phyloP scores from a whole-genome alignment of 2,329 filamentous ascomycete species.

The Xylaria sp. region DNA sequence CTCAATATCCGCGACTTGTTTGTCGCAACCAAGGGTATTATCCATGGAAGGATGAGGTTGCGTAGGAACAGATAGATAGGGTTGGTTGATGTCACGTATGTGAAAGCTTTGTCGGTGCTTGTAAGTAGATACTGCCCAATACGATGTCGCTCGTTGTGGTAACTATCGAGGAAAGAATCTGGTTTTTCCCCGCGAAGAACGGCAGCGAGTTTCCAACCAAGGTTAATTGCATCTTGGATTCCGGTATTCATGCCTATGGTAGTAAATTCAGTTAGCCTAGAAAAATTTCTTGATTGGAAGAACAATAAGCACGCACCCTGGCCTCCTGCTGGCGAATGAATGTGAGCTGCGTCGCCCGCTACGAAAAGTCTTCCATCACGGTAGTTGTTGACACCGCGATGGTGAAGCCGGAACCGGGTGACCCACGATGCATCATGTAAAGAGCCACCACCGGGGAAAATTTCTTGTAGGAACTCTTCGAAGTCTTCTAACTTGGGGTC shows the following conservation, averaged over 20 bases:
- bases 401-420: constrained; percentile 58
- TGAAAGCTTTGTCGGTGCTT: constrained; percentile 54
- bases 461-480: constrained; percentile 39
- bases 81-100: constrained; percentile 49
- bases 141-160: constrained; percentile 58
- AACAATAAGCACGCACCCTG: too few relatives aligned
- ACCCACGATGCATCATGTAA: constrained; percentile 53
- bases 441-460: constrained; percentile 46
- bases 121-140: constrained; percentile 56
- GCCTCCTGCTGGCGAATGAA: too few relatives aligned
- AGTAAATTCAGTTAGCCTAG: too few relatives aligned
- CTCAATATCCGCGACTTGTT: constrained; percentile 37
- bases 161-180: constrained; percentile 57
- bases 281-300: too few relatives aligned
- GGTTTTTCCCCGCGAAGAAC: constrained; percentile 51
- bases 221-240: constrained; percentile 60
- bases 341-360: constrained; percentile 67
- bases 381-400: constrained; percentile 51
- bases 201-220: constrained; percentile 61
- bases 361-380: constrained; percentile 61
- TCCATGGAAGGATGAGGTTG: constrained; percentile 52
- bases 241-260: constrained; percentile 68
- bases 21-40: constrained; percentile 50
- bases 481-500: constrained; percentile 48
- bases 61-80: constrained; percentile 51